Evolutionary conservation across 2,329 filamentous ascomycete species (phyloP).

Genomic region (Xylogone sp.): DNA sequence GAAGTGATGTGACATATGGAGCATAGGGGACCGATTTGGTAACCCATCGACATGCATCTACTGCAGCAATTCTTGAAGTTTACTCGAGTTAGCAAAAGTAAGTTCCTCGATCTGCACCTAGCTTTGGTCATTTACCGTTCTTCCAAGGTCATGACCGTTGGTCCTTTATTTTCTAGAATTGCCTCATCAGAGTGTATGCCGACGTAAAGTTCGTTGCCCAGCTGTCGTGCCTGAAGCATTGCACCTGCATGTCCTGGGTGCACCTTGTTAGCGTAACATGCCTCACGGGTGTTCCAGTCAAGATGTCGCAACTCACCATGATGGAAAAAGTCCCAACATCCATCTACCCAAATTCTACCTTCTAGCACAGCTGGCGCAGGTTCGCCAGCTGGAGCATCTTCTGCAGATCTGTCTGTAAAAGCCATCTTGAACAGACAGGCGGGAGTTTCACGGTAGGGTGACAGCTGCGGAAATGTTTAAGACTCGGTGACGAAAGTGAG

Average conservation of each 20-base stretch:
- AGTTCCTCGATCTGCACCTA: conserved; percentile 13
- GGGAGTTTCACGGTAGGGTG: not conserved
- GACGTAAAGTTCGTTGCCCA: conserved; percentile 84
- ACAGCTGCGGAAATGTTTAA: not conserved
- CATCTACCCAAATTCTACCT: conserved; percentile 93
- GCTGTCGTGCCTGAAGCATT: conserved; percentile 90
- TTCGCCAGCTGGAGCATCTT: conserved; percentile 21
- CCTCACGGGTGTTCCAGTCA: not conserved
- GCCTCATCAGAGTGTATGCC: conserved; percentile 95
- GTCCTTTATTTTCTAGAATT: conserved; percentile 95
- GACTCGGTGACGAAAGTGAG: not conserved
- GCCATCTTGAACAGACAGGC: not conserved
- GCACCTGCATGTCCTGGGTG: conserved; percentile 83
- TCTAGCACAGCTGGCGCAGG: conserved; percentile 35
- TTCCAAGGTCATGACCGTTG: conserved; percentile 90
- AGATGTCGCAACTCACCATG: conserved; percentile 58
- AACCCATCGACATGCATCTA: conserved; percentile 93
- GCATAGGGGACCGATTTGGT: conserved; percentile 79
- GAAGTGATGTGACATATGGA: conserved; percentile 89
- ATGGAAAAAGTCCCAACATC: conserved; percentile 99
- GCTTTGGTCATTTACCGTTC: conserved; percentile 59
- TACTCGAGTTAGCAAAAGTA: conserved; percentile 23
- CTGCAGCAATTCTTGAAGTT: conserved; percentile 68
- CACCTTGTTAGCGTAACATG: conserved; percentile 1
- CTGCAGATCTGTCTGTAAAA: conserved; percentile 8